These are phyloP conservation scores for Naganishia vaughanmartiniae DNA, from an alignment of 768 basidiomycete species.

Conservation along the genomic window DNA sequence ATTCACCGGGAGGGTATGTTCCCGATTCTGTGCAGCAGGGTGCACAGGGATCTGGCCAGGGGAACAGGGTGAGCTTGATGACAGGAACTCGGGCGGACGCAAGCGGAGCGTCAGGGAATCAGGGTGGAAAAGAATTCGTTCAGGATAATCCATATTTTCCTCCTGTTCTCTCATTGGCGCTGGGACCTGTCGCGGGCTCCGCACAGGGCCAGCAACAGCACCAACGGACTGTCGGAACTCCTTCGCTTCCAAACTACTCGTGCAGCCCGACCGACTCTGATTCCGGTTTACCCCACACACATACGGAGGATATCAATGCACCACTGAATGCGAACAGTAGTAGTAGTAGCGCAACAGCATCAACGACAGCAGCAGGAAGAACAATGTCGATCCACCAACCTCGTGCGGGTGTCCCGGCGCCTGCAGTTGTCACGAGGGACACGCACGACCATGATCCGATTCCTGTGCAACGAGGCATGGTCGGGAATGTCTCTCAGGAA, in stretches of 20 bases:
- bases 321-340: background rate
- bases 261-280: constrained; percentile 33
- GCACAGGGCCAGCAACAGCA: background rate
- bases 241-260: constrained; percentile 20
- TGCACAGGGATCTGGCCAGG: background rate
- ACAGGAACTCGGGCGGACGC: constrained; percentile 19
- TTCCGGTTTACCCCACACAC: constrained; percentile 6
- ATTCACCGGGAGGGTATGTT: background rate
- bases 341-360: background rate
- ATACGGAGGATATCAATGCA: constrained; percentile 21
- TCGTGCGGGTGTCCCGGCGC: constrained; percentile 26
- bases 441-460: constrained; percentile 22
- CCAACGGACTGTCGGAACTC: no score
- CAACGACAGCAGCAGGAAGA: background rate
- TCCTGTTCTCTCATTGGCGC: constrained; percentile 18
- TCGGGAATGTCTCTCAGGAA: background rate
- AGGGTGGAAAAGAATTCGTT: background rate
- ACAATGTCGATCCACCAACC: constrained; percentile 18
- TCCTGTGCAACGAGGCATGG: background rate
- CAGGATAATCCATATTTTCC: constrained; percentile 47
- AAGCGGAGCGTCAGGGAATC: background rate
- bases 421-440: constrained; percentile 26
- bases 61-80: constrained; percentile 19
- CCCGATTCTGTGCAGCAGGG: constrained; percentile 18
- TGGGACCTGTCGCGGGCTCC: background rate